Conservation (phyloP, 306 rosid genomes). For the Cucumis sativus region DNA sequence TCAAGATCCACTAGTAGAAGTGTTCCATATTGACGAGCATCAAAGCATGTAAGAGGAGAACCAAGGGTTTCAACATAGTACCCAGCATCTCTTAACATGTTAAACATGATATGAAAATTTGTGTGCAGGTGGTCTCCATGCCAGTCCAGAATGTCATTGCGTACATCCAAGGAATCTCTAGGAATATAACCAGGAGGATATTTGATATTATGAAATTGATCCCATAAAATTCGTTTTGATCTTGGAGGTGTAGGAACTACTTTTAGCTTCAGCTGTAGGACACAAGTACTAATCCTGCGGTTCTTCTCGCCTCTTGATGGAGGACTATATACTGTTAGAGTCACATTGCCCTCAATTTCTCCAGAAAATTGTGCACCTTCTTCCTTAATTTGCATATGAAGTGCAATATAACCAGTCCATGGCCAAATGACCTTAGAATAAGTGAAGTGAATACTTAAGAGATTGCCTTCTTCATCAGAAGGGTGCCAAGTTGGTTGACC, state of each 20-base stretch:
- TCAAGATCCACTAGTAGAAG: constrained; percentile 93
- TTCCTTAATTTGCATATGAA: constrained; percentile 93
- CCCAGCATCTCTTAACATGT: constrained; percentile 84
- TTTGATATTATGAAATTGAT: constrained; percentile 90
- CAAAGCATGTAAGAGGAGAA: constrained; percentile 90
- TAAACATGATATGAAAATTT: constrained; percentile 91
- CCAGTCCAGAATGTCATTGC: constrained; percentile 98
- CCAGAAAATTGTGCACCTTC: constrained; percentile 86
- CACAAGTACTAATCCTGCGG: constrained; percentile 50
- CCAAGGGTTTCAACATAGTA: constrained; percentile 86
- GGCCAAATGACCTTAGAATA: constrained; percentile 88
- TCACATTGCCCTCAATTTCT: constrained; percentile 82
- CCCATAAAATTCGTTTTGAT: constrained; percentile 83
- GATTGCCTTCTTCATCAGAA: constrained; percentile 79
- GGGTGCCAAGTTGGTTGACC: constrained; percentile 91
- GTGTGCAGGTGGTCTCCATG: constrained; percentile 98
- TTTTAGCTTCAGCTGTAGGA: constrained; percentile 78
- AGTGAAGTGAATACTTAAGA: constrained; percentile 79
- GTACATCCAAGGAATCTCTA: constrained; percentile 93
- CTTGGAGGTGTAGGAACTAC: constrained; percentile 83
- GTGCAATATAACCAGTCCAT: constrained; percentile 93
- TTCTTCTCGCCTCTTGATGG: constrained; percentile 58
- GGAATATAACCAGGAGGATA: constrained; percentile 99
- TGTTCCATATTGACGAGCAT: constrained; percentile 84
- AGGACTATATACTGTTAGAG: constrained; percentile 73